Evolutionary conservation across 2,329 filamentous ascomycete species (phyloP).

Genomic region (Colletotrichum theobromicola): DNA sequence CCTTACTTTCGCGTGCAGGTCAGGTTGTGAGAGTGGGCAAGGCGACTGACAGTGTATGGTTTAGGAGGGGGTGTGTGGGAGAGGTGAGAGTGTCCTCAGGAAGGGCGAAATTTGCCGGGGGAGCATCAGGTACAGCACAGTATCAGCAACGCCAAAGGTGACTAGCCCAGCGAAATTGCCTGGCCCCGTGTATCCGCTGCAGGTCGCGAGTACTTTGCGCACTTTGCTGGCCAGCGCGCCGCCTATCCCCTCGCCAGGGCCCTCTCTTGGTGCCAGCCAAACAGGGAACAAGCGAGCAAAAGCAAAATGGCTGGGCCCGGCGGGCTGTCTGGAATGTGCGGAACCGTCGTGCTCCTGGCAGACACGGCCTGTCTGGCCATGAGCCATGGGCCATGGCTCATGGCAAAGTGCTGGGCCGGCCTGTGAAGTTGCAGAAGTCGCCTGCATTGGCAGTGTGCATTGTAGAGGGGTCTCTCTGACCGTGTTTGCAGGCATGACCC

Average conservation of each 20-base stretch:
- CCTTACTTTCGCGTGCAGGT: background rate
- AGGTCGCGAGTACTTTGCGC: slow-evolving; percentile 19
- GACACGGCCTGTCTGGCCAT: background rate
- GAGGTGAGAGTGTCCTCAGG: slow-evolving; percentile 6
- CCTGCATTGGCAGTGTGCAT: slow-evolving; percentile 15
- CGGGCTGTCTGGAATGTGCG: slow-evolving; percentile 17
- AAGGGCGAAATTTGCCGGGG: slow-evolving; percentile 11
- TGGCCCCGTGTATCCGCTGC: slow-evolving; percentile 17
- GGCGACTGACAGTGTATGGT: slow-evolving; percentile 22
- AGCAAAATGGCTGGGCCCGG: slow-evolving; percentile 20
- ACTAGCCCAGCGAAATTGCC: slow-evolving; percentile 15
- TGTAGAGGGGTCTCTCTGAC: background rate
- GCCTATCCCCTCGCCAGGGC: slow-evolving; percentile 5
- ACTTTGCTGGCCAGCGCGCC: slow-evolving; percentile 12
- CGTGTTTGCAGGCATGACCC: slow-evolving; percentile 13
- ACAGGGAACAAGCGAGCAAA: slow-evolving; percentile 22
- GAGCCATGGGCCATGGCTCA: background rate
- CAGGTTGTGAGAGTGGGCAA: slow-evolving; percentile 1
- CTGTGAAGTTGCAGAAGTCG: background rate
- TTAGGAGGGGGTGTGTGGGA: slow-evolving; percentile 19
- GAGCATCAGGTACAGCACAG: slow-evolving; percentile 22
- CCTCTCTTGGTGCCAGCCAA: background rate
- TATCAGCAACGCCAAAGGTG: slow-evolving; percentile 12
- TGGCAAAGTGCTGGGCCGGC: slow-evolving; percentile 3
- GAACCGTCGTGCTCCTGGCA: slow-evolving; percentile 11